Evolutionary conservation across 768 basidiomycete genomes (phyloP).

Genomic region (Tulasnella sp.): DNA sequence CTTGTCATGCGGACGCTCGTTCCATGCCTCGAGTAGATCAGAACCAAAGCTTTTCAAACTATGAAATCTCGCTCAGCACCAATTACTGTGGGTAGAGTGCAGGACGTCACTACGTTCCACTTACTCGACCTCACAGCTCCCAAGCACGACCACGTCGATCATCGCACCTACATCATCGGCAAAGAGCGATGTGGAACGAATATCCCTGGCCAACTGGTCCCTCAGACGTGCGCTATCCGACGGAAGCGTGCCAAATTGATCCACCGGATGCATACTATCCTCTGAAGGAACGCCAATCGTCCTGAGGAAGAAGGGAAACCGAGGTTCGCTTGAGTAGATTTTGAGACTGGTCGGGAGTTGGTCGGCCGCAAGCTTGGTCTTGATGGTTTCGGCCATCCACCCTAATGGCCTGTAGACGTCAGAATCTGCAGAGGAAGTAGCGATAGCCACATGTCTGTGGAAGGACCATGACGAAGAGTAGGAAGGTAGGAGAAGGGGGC

Average conservation of each 20-base stretch:
- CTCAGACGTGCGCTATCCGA: not conserved
- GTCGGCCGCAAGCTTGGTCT: not conserved
- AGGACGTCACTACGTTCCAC: not conserved
- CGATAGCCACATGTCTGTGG: constrained; percentile 13
- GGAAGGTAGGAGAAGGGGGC: not conserved
- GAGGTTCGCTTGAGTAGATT: not conserved
- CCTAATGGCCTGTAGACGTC: not conserved
- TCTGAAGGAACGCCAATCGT: not conserved
- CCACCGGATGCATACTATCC: not conserved
- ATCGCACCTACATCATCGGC: not conserved
- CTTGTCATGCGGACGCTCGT: not conserved
- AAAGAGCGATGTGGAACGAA: not conserved
- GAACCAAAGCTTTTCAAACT: not conserved
- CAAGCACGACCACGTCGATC: constrained; percentile 21
- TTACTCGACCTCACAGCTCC: constrained; percentile 24
- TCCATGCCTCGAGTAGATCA: constrained; percentile 21
- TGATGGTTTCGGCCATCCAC: not conserved
- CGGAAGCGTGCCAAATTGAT: not conserved
- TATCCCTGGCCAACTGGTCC: not conserved
- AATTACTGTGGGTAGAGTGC: not conserved
- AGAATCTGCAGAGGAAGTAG: not conserved
- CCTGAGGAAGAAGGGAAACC: not conserved
- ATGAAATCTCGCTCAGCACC: not conserved
- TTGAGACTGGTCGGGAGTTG: not conserved
- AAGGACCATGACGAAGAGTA: not conserved